Conservation (phyloP, 116 monocot genomes). For the Zostera marina region DNA sequence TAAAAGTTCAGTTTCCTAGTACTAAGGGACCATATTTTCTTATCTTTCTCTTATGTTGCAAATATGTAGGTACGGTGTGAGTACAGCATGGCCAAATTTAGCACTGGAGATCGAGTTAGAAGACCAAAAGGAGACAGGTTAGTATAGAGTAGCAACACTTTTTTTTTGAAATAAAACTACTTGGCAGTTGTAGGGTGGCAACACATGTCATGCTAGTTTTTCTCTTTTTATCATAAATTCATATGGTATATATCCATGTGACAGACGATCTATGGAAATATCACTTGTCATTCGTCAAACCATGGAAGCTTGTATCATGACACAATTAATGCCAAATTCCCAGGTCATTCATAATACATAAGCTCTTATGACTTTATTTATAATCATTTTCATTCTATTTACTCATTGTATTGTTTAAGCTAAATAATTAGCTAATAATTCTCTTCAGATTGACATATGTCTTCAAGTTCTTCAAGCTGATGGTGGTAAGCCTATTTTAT, state of each 20-base stretch:
- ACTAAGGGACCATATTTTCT: too few species aligned
- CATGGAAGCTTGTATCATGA: slow-evolving; percentile 74
- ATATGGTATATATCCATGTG: not conserved
- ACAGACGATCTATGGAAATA: slow-evolving; percentile 88
- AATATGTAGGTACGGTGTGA: slow-evolving; percentile 87
- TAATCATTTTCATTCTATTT: not conserved
- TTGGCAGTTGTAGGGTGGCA: too few species aligned
- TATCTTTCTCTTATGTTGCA: not conserved
- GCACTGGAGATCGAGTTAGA: slow-evolving; percentile 81
- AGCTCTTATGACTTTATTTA: not conserved
- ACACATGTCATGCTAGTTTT: not conserved
- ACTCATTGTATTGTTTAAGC: not conserved
- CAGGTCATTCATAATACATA: slow-evolving; percentile 27
- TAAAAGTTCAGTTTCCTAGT: too few species aligned
- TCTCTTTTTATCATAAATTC: not conserved
- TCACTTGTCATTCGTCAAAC: slow-evolving; percentile 89
- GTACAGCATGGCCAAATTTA: slow-evolving; percentile 95
- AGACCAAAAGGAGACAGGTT: slow-evolving; percentile 85
- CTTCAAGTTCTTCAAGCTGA: slow-evolving; percentile 99
- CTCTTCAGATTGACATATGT: slow-evolving; percentile 83
- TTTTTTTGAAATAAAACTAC: too few species aligned
- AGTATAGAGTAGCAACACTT: too few species aligned
- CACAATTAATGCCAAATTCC: slow-evolving; percentile 81
- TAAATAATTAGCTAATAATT: too few species aligned
- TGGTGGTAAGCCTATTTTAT: slow-evolving; percentile 40